These are phyloP conservation scores for Hordeum marinum DNA, from an alignment of 176 grass and related monocot genomes.

Conservation along the genomic window DNA sequence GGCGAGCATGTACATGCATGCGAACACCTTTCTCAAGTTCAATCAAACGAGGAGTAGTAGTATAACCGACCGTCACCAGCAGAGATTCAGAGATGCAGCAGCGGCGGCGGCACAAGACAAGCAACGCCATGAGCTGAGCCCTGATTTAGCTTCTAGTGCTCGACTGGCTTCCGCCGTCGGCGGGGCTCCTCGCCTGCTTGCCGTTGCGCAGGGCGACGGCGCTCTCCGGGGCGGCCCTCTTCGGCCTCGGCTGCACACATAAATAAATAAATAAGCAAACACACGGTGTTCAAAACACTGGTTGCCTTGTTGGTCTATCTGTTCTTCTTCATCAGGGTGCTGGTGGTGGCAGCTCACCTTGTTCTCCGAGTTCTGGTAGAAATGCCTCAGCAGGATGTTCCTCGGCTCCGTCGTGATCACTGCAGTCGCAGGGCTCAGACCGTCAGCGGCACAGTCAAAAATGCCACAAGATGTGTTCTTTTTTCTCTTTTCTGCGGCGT, in stretches of 20 bases:
- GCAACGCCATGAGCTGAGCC: not conserved
- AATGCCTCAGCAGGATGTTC: constrained; percentile 80
- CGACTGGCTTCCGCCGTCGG: constrained; percentile 33
- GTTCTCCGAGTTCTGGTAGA: constrained; percentile 75
- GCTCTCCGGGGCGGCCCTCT: constrained; percentile 68
- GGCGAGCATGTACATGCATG: not conserved
- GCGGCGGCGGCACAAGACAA: not conserved
- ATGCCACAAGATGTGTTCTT: not conserved
- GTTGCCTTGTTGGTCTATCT: not conserved
- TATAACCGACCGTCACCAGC: not conserved
- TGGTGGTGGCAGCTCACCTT: constrained; percentile 45
- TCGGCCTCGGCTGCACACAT: constrained; percentile 53
- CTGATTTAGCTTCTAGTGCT: constrained; percentile 8
- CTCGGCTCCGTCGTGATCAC: constrained; percentile 77
- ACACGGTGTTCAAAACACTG: not conserved
- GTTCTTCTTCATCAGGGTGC: not conserved
- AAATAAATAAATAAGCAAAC: not conserved
- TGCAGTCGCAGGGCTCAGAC: constrained; percentile 1
- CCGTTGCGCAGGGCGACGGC: constrained; percentile 32
- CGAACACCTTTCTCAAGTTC: not conserved
- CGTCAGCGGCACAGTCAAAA: not conserved
- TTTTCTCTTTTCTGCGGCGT: too few relatives aligned
- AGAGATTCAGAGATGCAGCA: not conserved
- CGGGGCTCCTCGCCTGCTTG: constrained; percentile 51
- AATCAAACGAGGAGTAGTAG: not conserved